Evolutionary conservation across 768 basidiomycete genomes (phyloP).

Genomic region (Clavaria fumosa): DNA sequence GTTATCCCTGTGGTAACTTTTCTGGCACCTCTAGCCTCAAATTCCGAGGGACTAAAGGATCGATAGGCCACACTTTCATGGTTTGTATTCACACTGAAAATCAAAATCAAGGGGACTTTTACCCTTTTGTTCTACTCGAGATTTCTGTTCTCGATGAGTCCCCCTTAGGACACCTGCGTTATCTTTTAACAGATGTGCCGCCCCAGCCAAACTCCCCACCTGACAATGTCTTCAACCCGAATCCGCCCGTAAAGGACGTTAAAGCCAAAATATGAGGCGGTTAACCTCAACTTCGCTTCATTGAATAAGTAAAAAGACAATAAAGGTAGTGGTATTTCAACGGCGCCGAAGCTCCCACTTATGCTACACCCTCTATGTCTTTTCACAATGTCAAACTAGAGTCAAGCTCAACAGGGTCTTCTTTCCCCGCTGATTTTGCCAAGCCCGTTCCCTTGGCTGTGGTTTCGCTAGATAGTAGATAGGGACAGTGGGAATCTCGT

Average conservation of each 20-base stretch:
- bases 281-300: conserved; percentile 58
- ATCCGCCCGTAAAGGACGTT: conserved; percentile 54
- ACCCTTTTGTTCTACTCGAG: conserved; percentile 68
- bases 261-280: conserved; percentile 52
- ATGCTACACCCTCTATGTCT: conserved; percentile 72
- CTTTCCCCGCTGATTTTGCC: conserved; percentile 57
- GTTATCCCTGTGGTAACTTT: conserved; percentile 70
- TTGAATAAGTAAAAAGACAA: conserved; percentile 69
- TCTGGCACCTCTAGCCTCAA: conserved; percentile 71
- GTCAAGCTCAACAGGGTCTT: conserved; percentile 79
- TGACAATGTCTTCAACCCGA: conserved; percentile 64
- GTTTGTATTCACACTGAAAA: conserved; percentile 72
- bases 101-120: conserved; percentile 72
- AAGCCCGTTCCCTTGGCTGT: no score
- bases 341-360: conserved; percentile 65
- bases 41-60: conserved; percentile 70
- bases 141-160: conserved; percentile 71
- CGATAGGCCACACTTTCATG: conserved; percentile 75
- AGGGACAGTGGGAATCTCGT: no score
- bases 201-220: conserved; percentile 75
- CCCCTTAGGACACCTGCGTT: conserved; percentile 71
- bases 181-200: conserved; percentile 70
- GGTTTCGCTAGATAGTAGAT: no score
- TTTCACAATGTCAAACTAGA: conserved; percentile 78
- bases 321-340: conserved; percentile 77